These are phyloP conservation scores for Thermothelomyces thermophilus DNA, from an alignment of 2,329 filamentous ascomycete genomes.

Conservation along the genomic window DNA sequence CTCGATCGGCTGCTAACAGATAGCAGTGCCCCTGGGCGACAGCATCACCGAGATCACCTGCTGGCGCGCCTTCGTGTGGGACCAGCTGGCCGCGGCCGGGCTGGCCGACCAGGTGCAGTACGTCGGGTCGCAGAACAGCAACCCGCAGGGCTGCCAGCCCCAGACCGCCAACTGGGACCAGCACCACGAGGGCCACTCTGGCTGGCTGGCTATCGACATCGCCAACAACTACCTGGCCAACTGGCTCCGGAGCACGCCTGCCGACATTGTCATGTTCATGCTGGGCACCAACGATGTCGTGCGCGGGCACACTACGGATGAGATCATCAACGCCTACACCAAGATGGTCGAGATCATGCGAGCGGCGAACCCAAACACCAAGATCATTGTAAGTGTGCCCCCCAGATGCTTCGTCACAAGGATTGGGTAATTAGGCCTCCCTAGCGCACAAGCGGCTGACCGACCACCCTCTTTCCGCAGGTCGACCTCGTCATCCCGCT, in stretches of 20 bases:
- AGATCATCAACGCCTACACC: slow-evolving; percentile 35
- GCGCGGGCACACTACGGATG: slow-evolving; percentile 26
- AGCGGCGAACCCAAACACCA: slow-evolving; percentile 32
- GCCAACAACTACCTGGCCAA: slow-evolving; percentile 35
- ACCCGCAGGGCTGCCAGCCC: slow-evolving; percentile 32
- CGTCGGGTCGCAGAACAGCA: slow-evolving; percentile 36
- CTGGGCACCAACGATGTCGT: slow-evolving; percentile 41
- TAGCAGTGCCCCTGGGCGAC: slow-evolving; percentile 37
- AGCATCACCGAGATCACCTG: slow-evolving; percentile 42
- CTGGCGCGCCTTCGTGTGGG: slow-evolving; percentile 39
- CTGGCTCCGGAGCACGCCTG: slow-evolving; percentile 33
- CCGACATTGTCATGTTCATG: slow-evolving; percentile 41
- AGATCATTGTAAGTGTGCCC: slow-evolving; percentile 33
- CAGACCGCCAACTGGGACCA: slow-evolving; percentile 32
- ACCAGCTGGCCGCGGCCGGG: slow-evolving; percentile 31
- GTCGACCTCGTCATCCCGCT: slow-evolving; percentile 37
- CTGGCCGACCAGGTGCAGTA: slow-evolving; percentile 34
- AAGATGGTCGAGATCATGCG: slow-evolving; percentile 35
- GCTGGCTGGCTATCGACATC: slow-evolving; percentile 38
- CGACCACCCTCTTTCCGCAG: slow-evolving; percentile 21
- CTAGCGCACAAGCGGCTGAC: too few relatives aligned
- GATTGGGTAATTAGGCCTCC: too few relatives aligned
- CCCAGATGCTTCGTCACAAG: too few relatives aligned
- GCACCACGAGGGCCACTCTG: slow-evolving; percentile 40
- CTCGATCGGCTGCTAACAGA: not conserved